These are phyloP conservation scores for Vanilla planifolia DNA, from an alignment of 106 monocot genomes.

Conservation along the genomic window DNA sequence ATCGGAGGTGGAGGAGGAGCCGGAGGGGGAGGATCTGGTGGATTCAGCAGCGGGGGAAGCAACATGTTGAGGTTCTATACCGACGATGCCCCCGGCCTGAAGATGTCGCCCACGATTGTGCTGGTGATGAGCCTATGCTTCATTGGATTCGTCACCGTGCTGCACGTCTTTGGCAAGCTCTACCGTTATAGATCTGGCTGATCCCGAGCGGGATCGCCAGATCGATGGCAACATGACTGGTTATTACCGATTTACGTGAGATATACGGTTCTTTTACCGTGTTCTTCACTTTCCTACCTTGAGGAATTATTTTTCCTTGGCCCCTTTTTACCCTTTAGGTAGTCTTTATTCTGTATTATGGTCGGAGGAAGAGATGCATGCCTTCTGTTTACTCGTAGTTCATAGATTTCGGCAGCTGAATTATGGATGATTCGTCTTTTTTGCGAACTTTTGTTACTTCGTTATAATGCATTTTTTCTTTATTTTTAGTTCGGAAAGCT, in stretches of 20 bases:
- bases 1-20: conserved; percentile 9
- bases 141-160: conserved; percentile 87
- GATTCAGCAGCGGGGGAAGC: conserved; percentile 31
- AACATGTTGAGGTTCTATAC: conserved; percentile 97
- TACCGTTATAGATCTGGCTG: conserved; percentile 63
- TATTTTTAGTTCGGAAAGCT: too few relatives aligned
- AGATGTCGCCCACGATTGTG: conserved; percentile 86
- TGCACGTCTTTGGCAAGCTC: conserved; percentile 92
- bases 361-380: neutral
- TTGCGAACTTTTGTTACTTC: too few relatives aligned
- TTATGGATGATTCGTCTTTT: neutral
- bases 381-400: neutral
- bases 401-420: neutral
- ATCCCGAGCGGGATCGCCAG: neutral
- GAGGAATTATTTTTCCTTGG: neutral
- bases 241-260: neutral
- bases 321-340: neutral
- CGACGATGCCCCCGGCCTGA: conserved; percentile 87
- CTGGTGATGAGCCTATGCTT: conserved; percentile 94
- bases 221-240: too few relatives aligned
- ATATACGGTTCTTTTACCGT: conserved; percentile 2
- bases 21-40: conserved; percentile 11
- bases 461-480: too few relatives aligned
- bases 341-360: neutral
- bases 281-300: neutral